phyloP scores from a whole-genome alignment of 441 rosid species.

The Brassica hybrid region DNA sequence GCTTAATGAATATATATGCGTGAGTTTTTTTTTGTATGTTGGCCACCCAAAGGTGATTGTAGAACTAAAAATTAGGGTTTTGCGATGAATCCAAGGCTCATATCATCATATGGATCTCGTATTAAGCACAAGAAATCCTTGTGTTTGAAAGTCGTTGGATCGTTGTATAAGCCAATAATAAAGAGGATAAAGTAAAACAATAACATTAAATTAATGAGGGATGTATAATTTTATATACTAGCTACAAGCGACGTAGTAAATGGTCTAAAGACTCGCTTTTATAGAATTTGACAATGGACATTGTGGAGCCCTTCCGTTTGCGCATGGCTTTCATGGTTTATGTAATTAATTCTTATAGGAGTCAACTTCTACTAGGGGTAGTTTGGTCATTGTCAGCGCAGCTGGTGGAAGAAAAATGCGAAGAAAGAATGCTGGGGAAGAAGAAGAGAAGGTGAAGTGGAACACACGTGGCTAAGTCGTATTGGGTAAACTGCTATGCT shows the following conservation, averaged over 20 bases:
- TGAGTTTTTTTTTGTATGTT: constrained; percentile 20
- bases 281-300: constrained; percentile 8
- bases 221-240: neutral
- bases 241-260: neutral
- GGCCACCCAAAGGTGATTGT: neutral
- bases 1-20: neutral
- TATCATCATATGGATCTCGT: constrained; percentile 8
- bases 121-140: neutral
- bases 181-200: neutral
- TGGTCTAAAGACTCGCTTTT: constrained; percentile 6
- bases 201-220: neutral
- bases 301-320: constrained; percentile 29
- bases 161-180: too few species aligned
- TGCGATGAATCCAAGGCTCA: constrained; percentile 6
- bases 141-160: too few species aligned
- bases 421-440: constrained; percentile 45
- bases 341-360: constrained; percentile 9
- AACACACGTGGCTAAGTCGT: constrained; percentile 37
- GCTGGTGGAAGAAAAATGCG: constrained; percentile 36
- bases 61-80: neutral
- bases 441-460: constrained; percentile 18
- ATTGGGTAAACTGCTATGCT: constrained; percentile 43
- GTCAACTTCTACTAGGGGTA: neutral
- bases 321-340: constrained; percentile 28
- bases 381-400: constrained; percentile 22